Evolutionary conservation across 768 basidiomycete genomes (phyloP), one percentile per base, ranked within the genome.

Genomic region (Amanita molliuscula): DNA sequence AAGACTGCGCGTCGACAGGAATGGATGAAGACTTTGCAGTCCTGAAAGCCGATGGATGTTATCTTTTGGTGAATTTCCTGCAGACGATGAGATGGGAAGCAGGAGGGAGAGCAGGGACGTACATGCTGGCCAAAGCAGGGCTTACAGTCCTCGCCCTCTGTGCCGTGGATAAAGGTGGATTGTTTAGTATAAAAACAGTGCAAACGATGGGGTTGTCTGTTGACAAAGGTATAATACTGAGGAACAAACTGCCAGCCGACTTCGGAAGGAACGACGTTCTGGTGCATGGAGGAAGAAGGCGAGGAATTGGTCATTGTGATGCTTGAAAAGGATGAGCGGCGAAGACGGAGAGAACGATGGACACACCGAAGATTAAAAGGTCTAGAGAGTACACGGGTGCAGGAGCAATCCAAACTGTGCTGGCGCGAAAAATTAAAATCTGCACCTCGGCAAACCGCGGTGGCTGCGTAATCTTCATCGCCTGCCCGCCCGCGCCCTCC

Each of bases 171-270:
- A 70, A 97, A 94, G 57, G 94, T 96, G 43, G 93, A 96, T 61
- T 79, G 80, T 81, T 97, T 97, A 66, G 85, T 96, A 77, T 98
- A 98, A 75, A 98, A 98, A 71, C 92, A 93, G 71, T 99, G 96
- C 59, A 98, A 80, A 67, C 92, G 88, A 70, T 88, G 75, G 61
- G 95, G 95, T 55, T 93, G 84, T 72, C 96, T 93, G 81, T 98
- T 96, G 67, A 99, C 87, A 76, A 89, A 95, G 60, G 89, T 95
- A 74, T 99, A 99, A 73, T 98, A 98, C 70, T 99, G 94, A 44
- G 92, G 91, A 59, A 96, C 93, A 73, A 97, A 97, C 71, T 97
- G 93, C 92, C 93, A 97, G 70, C 94, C 93, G 64, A 97, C 94
- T 73, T 96, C 91, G 59, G 84, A 90, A 67, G 88, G 88, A 74